phyloP scores from a whole-genome alignment of 768 basidiomycete genomes.

The Suillus cothurnatus region DNA sequence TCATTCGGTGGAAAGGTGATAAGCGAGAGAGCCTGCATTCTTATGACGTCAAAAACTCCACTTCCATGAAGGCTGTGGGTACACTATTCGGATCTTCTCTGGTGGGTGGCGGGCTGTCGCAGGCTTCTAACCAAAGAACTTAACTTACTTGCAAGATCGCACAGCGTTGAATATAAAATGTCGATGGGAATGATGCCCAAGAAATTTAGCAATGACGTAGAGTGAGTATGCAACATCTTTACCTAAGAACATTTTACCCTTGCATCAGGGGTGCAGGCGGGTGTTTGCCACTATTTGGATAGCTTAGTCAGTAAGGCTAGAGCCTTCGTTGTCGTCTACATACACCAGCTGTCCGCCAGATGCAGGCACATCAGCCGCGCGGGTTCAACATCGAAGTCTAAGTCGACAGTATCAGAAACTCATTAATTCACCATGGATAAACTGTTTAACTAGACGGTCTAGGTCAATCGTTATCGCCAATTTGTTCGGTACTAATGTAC shows the following conservation, averaged over 20 bases:
- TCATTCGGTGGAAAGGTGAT: background rate
- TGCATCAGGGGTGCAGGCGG: background rate
- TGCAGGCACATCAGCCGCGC: too few species aligned
- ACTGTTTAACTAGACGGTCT: background rate
- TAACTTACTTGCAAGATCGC: background rate
- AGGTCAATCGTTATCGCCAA: background rate
- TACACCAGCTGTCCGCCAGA: too few species aligned
- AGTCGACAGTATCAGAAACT: background rate
- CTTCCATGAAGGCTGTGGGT: constrained; percentile 1
- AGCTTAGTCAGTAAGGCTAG: background rate
- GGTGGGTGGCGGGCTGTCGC: background rate
- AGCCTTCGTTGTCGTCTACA: too few species aligned
- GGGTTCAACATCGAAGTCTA: background rate
- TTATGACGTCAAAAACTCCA: background rate
- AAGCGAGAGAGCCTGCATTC: background rate
- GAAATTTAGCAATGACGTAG: too few species aligned
- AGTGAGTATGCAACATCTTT: too few species aligned
- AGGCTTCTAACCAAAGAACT: background rate
- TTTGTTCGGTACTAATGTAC: background rate
- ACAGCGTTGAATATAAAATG: background rate
- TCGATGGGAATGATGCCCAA: background rate
- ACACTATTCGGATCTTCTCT: background rate
- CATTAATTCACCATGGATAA: background rate
- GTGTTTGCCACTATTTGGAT: background rate
- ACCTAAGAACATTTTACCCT: background rate